phyloP scores from a whole-genome alignment of 495 filamentous ascomycete species.

The Pyronema domesticum region DNA sequence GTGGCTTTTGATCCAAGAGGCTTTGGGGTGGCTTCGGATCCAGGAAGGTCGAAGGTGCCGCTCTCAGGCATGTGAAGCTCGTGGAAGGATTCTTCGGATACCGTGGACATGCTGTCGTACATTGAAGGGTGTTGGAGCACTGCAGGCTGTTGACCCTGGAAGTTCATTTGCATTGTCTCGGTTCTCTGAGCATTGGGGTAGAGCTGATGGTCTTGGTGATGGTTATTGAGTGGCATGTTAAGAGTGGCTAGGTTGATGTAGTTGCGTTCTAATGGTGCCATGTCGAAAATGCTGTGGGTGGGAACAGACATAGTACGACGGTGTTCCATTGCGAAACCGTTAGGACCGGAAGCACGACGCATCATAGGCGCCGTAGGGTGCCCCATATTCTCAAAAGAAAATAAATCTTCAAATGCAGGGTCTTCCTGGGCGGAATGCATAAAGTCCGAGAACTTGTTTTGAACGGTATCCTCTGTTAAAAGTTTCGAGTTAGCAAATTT shows the following conservation, averaged over 20 bases:
- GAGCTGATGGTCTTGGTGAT: constrained; percentile 19
- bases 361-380: background rate
- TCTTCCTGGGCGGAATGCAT: constrained; percentile 11
- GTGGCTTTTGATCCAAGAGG: constrained; percentile 35
- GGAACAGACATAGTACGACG: background rate
- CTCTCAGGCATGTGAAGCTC: background rate
- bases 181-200: background rate
- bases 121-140: background rate
- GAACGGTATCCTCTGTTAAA: constrained; percentile 16
- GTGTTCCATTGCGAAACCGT: no score
- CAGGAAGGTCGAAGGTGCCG: background rate
- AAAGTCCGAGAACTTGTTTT: constrained; percentile 17
- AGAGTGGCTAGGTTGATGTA: constrained; percentile 24
- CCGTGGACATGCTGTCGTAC: constrained; percentile 10
- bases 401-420: constrained; percentile 20
- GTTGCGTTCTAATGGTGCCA: constrained; percentile 20
- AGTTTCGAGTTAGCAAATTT: constrained; percentile 10
- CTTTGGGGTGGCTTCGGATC: background rate
- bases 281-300: constrained; percentile 17
- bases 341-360: background rate
- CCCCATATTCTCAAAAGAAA: constrained; percentile 7
- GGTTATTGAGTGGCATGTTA: constrained; percentile 17
- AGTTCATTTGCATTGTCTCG: no score
- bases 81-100: constrained; percentile 12
- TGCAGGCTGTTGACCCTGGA: background rate